phyloP scores from a whole-genome alignment of 495 filamentous ascomycete species.

The Hypoxylon crocopeplum region DNA sequence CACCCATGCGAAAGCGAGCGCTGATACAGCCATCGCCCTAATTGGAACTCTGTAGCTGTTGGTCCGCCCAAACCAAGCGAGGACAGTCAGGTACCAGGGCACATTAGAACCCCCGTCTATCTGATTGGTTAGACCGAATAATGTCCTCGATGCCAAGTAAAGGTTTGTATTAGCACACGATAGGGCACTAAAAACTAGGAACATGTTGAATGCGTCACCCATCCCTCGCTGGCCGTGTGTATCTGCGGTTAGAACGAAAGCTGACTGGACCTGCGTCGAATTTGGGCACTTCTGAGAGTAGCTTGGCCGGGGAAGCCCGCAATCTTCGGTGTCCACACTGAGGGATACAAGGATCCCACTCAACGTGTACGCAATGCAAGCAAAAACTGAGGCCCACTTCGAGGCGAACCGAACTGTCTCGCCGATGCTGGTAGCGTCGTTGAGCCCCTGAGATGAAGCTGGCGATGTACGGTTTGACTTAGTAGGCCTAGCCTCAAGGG shows the following conservation, averaged over 20 bases:
- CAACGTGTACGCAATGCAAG: constrained; percentile 37
- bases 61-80: constrained; percentile 45
- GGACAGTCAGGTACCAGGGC: constrained; percentile 25
- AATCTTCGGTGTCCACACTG: constrained; percentile 17
- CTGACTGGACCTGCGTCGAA: constrained; percentile 35
- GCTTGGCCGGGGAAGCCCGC: constrained; percentile 18
- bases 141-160: constrained; percentile 50
- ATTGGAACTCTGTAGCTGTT: constrained; percentile 51
- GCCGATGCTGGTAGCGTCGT: constrained; percentile 27
- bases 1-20: constrained; percentile 36
- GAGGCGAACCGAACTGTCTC: constrained; percentile 38
- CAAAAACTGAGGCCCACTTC: constrained; percentile 44
- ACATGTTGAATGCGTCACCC: constrained; percentile 31
- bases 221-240: constrained; percentile 20
- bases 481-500: constrained; percentile 48
- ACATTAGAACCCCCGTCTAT: constrained; percentile 39
- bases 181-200: constrained; percentile 33
- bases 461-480: not conserved
- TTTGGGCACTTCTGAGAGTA: not conserved
- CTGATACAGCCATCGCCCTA: constrained; percentile 47
- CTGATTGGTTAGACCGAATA: constrained; percentile 49
- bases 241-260: constrained; percentile 48
- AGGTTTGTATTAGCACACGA: constrained; percentile 49
- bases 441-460: not conserved
- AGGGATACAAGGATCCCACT: constrained; percentile 28